Conservation (phyloP, 139 green algal genomes). For the Chlamydomonas incerta region DNA sequence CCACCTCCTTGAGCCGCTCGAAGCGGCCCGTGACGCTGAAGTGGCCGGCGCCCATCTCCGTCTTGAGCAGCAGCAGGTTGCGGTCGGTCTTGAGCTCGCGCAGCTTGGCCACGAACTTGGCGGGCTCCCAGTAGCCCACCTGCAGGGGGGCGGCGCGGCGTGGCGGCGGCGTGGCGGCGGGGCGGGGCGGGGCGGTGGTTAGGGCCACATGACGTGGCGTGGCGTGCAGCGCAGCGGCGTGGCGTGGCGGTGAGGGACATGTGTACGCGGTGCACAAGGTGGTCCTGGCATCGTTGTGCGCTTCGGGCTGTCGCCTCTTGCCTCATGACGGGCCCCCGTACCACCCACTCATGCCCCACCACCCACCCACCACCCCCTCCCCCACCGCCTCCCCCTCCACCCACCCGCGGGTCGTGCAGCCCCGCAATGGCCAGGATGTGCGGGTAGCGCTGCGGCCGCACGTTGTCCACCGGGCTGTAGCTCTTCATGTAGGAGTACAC, state of each 20-base stretch:
- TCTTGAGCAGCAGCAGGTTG: slow-evolving; percentile 81
- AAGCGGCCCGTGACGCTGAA: slow-evolving; percentile 82
- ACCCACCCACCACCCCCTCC: too few relatives aligned
- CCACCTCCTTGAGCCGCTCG: slow-evolving; percentile 71
- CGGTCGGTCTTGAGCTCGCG: slow-evolving; percentile 60
- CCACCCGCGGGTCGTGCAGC: slow-evolving; percentile 85
- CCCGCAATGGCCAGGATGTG: slow-evolving; percentile 88
- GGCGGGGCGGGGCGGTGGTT: not conserved
- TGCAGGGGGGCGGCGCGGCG: not conserved
- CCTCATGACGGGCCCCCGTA: too few relatives aligned
- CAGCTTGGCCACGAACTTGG: slow-evolving; percentile 91
- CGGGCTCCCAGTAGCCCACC: slow-evolving; percentile 77
- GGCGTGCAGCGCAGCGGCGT: too few relatives aligned
- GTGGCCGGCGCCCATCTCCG: slow-evolving; percentile 74
- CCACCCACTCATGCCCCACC: too few relatives aligned
- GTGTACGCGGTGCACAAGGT: too few relatives aligned
- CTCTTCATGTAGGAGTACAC: slow-evolving; percentile 91
- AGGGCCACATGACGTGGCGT: too few relatives aligned
- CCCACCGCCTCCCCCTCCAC: not conserved
- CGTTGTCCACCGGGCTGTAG: slow-evolving; percentile 95
- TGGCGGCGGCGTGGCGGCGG: too few relatives aligned
- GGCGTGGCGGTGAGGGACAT: too few relatives aligned
- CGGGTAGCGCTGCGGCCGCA: slow-evolving; percentile 79
- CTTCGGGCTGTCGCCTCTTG: too few relatives aligned
- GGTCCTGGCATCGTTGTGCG: too few relatives aligned